Base-by-base conservation (phyloP, 352 stramenopile species). In the Phytophthora niederhauseri region DNA sequence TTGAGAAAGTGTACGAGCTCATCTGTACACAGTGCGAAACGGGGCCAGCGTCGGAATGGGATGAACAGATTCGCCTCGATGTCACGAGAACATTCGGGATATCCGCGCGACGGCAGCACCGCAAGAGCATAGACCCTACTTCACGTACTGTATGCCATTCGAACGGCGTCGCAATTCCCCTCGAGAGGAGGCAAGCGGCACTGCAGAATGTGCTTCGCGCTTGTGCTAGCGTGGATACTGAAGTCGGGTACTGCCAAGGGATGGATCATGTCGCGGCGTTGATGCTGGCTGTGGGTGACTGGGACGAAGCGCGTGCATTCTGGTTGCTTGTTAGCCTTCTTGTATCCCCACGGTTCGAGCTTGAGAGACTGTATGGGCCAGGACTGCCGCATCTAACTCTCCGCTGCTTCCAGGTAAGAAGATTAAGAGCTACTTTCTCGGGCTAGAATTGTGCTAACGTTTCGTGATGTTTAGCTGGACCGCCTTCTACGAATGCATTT, bases 161-260 rank as follows among this genome's bases (percentile, higher is more conserved):
- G 4, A 41, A 43, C 48, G 57, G 68, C 26, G 31, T 72, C 12
- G 12, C 53, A 7, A 64, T 75, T 22, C 58, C 73, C 11, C 28
- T 85, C 6, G 80, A 88, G 8, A 62, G 46, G 1, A 65, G 82
- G 8, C 77, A 78, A 48, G 53, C 65, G 19, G 66, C 84, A 4
- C 76, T 94, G 12, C 73, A 73, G 9, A 89, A 91, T 28, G 81
- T 92, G 4, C 66, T 94, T 54, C 77, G 79, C 2, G 75, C 82
- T 22, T 92, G 90, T 46, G 77, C 86, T 50, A 89, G 80, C 52
- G 78, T 92, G 38, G 81, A 92, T 58, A 84, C 77, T 0, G 84
- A 89, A 61, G 80, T 92, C 26, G 86, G 84, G 0, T 94, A 94
- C 68, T 92, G 84, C 24, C 86, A 92, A 55, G 86, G 86, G 11